Evolutionary conservation across 805 yeast species (phyloP), one percentile per base, ranked within the genome.

Genomic region (Spathaspora boniae): DNA sequence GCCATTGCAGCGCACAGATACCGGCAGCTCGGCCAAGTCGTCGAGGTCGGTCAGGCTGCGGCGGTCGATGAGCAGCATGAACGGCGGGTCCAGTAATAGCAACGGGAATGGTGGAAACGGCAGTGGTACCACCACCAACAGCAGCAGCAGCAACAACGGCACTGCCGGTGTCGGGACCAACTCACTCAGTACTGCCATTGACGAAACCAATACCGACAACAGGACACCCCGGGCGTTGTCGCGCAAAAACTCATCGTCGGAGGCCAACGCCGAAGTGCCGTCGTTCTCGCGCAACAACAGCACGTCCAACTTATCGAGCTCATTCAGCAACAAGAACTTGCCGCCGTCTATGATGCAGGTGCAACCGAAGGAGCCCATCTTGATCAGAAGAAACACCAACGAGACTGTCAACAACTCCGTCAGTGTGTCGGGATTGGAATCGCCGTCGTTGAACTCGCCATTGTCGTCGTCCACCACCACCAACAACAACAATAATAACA

Each of bases 351-450:
- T 83, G 88, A 65, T 74, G 23, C 79, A 76, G 43, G 64, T 78
- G 40, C 83, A 74, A 46, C 91, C 93, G 14, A 82, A 77, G 48
- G 78, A 79, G 36, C 89, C 93, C 2, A 84, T 84, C 40, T 67
- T 84, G 46, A 68, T 80, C 45, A 67, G 78, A 35, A 58, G 78
- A 43, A 70, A 71, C 43, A 68, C 69, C 33, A 68, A 65, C 45
- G 74, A 70, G 18, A 44, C 51, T 18, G n/a, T 42, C 2, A 29
- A 21, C 14, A 28, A 41, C 6, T 36, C 32, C 6, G 26, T 40
- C 14, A 38, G 36, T 16, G 38, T 34, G 16, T 12, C 28, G 11
- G 12, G 12, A 11, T 12, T 12, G 25, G 38, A 34, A 15, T 18
- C 27, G 5, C 38, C 38, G 12, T 29, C 32, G 9, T 12, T 34